Base-by-base conservation (phyloP, 768 basidiomycete species). In the Boletus rufocinnamomeus region DNA sequence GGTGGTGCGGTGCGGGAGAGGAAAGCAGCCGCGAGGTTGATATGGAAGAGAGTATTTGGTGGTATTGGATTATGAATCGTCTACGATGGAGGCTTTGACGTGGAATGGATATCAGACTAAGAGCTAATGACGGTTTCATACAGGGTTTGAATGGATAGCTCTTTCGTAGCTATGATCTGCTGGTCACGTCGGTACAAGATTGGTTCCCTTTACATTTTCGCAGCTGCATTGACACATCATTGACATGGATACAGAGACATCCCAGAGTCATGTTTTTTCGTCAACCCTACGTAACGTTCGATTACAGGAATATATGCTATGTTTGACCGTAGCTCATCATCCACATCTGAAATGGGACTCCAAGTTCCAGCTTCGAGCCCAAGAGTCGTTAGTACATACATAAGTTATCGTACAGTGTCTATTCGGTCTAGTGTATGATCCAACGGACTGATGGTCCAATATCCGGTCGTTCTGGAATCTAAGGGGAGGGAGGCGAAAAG, bases 1-100 rank as follows among this genome's bases (percentile, higher is more conserved):
- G 89, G 88, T 2, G 84, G 80, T 14, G 92, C 93, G 0, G 72
- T 74, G 19, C 62, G 66, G 38, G 73, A 74, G 62, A 69, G 72
- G 51, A 72, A 71, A 25, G 65, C 62, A 40, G 69, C 67, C 14
- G 71, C 71, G 2, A 58, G 53, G 30, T 48, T 51, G 4, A 72
- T 72, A 38, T 74, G 71, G 72, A 63, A 43, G 45, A 71, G 73
- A 35, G 38, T 77, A 1, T 70, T 79, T 17, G 73, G 72, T 2
- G 58, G 59, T 27, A 17, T 58, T 44, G 69, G 69, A 25, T 17
- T 70, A 16, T 70, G 51, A 69, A 30, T 47, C n/a, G 10, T 41
- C n/a, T 23, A 17, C 19, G 11, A 62, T 27, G 52, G 52, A 25
- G 38, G 10, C 11, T 14, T 14, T 19, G 27, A 57, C 10, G 17